Evolutionary conservation across 2,329 filamentous ascomycete genomes (phyloP).

Genomic region (Neopestalotiopsis sp.): DNA sequence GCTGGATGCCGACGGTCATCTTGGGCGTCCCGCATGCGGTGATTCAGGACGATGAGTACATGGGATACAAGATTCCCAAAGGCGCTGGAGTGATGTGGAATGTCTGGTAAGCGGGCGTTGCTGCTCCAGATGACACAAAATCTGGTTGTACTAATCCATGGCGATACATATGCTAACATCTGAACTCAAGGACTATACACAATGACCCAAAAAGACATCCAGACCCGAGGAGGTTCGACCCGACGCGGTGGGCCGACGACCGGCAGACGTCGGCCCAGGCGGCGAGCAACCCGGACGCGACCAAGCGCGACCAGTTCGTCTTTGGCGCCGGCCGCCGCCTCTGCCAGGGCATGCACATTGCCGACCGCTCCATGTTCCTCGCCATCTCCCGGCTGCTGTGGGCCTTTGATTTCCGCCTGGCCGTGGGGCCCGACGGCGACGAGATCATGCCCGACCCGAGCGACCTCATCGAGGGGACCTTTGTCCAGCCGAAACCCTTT

Average conservation of each 20-base stretch:
- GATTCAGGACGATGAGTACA: slow-evolving; percentile 47
- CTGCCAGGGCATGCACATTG: slow-evolving; percentile 62
- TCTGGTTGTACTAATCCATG: too few species aligned
- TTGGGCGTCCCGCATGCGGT: slow-evolving; percentile 51
- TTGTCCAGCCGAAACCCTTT: slow-evolving; percentile 23
- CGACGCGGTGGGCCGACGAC: slow-evolving; percentile 34
- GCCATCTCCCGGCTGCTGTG: slow-evolving; percentile 53
- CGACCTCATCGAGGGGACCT: slow-evolving; percentile 22
- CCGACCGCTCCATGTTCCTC: slow-evolving; percentile 53
- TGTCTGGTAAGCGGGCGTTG: slow-evolving; percentile 43
- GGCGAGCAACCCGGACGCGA: slow-evolving; percentile 39
- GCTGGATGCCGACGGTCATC: slow-evolving; percentile 51
- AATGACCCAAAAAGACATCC: slow-evolving; percentile 46
- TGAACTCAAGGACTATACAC: slow-evolving; percentile 43
- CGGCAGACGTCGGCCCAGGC: slow-evolving; percentile 32
- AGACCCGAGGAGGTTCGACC: slow-evolving; percentile 47
- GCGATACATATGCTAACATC: too few species aligned
- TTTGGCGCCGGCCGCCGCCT: slow-evolving; percentile 63
- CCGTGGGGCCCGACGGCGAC: slow-evolving; percentile 23
- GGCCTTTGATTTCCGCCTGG: slow-evolving; percentile 44
- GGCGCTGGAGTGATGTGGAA: slow-evolving; percentile 39
- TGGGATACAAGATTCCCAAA: slow-evolving; percentile 50
- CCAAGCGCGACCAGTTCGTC: slow-evolving; percentile 56
- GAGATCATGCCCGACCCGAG: slow-evolving; percentile 22
- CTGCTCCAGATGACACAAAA: too few species aligned